These are phyloP conservation scores for Rhytidiadelphus loreus DNA, from an alignment of 225 moss, liverwort and hornwort species.

Conservation along the genomic window DNA sequence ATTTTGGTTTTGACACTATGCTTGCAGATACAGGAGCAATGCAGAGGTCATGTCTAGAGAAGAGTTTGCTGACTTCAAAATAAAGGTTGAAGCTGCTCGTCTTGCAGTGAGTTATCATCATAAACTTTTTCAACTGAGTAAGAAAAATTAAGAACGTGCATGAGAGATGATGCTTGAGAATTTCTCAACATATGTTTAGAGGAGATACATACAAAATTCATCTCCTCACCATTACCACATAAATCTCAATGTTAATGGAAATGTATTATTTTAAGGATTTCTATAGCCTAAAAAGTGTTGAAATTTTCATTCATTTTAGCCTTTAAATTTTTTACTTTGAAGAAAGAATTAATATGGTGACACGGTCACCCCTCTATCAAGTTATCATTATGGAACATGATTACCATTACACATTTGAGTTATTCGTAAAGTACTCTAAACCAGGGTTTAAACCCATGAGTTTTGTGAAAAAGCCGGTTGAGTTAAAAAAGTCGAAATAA, in stretches of 20 bases:
- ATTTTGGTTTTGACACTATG: not conserved
- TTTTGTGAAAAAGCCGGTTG: too few species aligned
- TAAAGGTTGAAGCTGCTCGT: conserved; percentile 49
- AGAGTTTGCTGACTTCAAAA: conserved; percentile 59
- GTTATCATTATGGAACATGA: not conserved
- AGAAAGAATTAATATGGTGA: not conserved
- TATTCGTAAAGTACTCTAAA: too few species aligned
- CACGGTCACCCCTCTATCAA: not conserved
- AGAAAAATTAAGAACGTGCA: not conserved
- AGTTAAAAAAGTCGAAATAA: too few species aligned
- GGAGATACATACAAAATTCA: not conserved
- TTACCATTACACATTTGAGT: too few species aligned
- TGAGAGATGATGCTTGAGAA: not conserved
- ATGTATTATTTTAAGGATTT: not conserved
- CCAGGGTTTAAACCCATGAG: too few species aligned
- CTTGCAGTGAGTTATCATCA: conserved; percentile 26
- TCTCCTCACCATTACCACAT: not conserved
- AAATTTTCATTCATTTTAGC: not conserved
- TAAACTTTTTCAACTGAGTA: too few species aligned
- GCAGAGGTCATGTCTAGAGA: conserved; percentile 64
- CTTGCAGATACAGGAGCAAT: conserved; percentile 67
- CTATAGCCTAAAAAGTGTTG: too few species aligned
- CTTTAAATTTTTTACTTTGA: not conserved
- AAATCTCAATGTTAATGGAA: not conserved
- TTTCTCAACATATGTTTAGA: not conserved